Evolutionary conservation across 2,329 filamentous ascomycete genomes (phyloP).

Genomic region (Pezicula rhizophila): DNA sequence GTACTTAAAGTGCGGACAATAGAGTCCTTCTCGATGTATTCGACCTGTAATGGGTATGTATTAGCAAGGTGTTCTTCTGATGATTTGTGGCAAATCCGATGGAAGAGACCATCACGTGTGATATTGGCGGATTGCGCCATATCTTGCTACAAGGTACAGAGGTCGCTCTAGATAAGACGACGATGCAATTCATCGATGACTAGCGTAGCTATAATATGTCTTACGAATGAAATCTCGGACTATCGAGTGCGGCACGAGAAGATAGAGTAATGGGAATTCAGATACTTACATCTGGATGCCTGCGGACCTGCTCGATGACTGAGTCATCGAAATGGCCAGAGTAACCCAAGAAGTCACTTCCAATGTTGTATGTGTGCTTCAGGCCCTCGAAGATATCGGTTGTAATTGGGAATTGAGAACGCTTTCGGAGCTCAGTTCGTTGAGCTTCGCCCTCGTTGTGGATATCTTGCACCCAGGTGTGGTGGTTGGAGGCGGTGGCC

Average conservation of each 20-base stretch:
- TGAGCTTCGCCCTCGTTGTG: constrained; percentile 64
- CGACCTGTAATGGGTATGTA: constrained; percentile 57
- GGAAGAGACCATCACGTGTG: constrained; percentile 18
- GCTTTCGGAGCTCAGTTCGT: constrained; percentile 86
- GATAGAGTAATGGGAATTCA: neutral
- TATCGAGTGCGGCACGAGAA: neutral
- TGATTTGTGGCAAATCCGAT: neutral
- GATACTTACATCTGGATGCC: constrained; percentile 88
- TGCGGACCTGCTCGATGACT: constrained; percentile 88
- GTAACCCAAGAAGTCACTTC: constrained; percentile 78
- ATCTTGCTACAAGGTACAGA: too few species aligned
- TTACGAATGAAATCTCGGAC: neutral
- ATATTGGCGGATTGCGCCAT: constrained; percentile 2
- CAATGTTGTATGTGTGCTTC: constrained; percentile 96
- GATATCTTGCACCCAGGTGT: constrained; percentile 85
- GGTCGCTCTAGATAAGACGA: neutral
- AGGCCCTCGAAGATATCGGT: constrained; percentile 73
- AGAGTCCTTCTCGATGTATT: constrained; percentile 92
- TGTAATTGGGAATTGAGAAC: constrained; percentile 63
- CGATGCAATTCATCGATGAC: neutral
- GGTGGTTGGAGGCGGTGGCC: constrained; percentile 66
- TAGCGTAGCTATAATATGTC: neutral
- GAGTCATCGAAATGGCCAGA: constrained; percentile 93
- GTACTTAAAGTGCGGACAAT: constrained; percentile 74
- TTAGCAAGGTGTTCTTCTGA: constrained; percentile 1